A percentile compares a stretch with the other conserved stretches of the same genome.
These are phyloP conservation scores for Diaporthe ampelina DNA, from an alignment of 2,329 filamentous ascomycete species.

Conservation along the genomic window DNA sequence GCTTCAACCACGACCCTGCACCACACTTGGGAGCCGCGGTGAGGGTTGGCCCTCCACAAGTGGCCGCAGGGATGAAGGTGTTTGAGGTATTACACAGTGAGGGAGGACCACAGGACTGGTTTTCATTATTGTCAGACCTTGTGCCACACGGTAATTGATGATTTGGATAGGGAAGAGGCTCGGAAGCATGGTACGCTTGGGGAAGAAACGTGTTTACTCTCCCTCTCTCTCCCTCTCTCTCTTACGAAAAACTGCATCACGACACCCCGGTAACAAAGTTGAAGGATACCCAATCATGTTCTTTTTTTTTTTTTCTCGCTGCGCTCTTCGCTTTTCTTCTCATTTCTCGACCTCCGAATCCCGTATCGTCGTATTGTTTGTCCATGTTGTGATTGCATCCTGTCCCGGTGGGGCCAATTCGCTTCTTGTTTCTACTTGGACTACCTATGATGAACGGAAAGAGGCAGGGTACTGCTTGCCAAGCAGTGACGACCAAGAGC, in stretches of 20 bases:
- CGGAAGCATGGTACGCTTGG: conserved; percentile 8
- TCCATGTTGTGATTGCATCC: neutral
- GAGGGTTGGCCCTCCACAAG: neutral
- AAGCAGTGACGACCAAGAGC: neutral
- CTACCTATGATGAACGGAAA: conserved; percentile 9
- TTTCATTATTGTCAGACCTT: conserved; percentile 30
- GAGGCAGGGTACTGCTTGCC: conserved; percentile 24
- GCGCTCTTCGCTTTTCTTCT: neutral
- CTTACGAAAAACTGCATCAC: conserved; percentile 40
- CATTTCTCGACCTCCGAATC: conserved; percentile 11
- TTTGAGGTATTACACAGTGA: conserved; percentile 9
- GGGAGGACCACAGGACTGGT: conserved; percentile 31
- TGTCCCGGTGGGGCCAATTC: conserved; percentile 7
- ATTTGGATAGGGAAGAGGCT: conserved; percentile 18
- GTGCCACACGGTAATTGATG: conserved; percentile 33
- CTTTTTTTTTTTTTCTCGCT: neutral
- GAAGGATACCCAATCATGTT: conserved; percentile 42
- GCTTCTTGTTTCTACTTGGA: conserved; percentile 40
- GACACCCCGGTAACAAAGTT: conserved; percentile 39
- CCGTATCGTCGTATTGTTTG: neutral
- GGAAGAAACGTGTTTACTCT: conserved; percentile 9
- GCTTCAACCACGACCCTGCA: neutral
- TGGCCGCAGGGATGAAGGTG: neutral
- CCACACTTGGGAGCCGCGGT: neutral
- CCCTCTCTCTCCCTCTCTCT: neutral